Evolutionary conservation across 2,329 filamentous ascomycete genomes (phyloP), one percentile per base, ranked within the genome.

Genomic region (Phyllosticta citriasiana): DNA sequence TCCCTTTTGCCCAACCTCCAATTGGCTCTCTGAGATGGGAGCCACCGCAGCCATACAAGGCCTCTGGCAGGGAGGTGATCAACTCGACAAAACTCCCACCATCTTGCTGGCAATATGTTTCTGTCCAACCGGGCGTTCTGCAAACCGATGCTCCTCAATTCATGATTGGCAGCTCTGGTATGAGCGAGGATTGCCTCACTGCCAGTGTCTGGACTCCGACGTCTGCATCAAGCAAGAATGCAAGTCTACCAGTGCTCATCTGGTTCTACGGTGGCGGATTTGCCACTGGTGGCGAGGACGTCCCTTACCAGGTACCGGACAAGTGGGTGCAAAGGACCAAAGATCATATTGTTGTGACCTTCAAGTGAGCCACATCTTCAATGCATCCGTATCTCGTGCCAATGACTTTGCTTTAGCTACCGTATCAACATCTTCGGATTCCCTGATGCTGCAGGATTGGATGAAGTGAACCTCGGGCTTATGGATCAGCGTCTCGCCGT

Each of bases 381-480:
- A 27, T 9, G 4, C 24, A 16, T 22, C 14, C 7, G 1, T 25
- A n/a, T 35, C 54, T 60, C 24, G 40, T 66, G 64, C 67, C 76
- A 75, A 35, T 19, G 27, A 19, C 10, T 7, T 47, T 30, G 26
- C 14, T 14, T 30, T 26, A 60, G 58, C 67, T 50, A 65, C 27
- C 65, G 70, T 3, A 72, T 79, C 57, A 77, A 72, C 1, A 67
- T 78, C 4, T 75, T 72, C 57, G 76, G 76, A 77, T 62, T 57
- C 30, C 60, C 56, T 16, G 57, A 55, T 14, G 55, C 56, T 14
- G 53, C 50, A 33, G 60, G 16, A 24, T 54, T 73, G 25, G 64
- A 54, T 24, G 65, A 68, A 70, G 40, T 70, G 71, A 53, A 72
- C 71, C 65, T 75, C 68, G 70, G 68, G 30, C 67, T 76, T 27